Base-by-base conservation (phyloP, 306 rosid genomes). In the Trichosanthes cucumerina region DNA sequence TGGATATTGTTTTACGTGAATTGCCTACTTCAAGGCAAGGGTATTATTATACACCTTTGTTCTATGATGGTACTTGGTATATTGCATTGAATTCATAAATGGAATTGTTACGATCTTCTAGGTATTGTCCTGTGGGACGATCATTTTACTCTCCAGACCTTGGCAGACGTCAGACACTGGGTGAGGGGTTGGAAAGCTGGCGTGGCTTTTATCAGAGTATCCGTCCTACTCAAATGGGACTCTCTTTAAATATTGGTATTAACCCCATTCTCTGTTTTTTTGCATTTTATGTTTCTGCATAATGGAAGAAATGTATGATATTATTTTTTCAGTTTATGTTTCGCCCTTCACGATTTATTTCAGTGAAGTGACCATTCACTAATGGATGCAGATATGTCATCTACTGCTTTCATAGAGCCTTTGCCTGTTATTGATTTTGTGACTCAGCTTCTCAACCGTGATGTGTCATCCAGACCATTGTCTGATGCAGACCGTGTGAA, bases 101-200 rank as follows among this genome's bases (percentile, higher is more conserved):
- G 23, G 1, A 23, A 39, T 36, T n/a, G 4, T 62, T 38, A 21
- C 11, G 10, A 47, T 12, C 73, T 10, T 86, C 79, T 64, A 96
- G 99, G 90, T 96, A 92, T 77, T 91, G 88, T 64, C 97, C 99
- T 0, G 97, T 96, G 5, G 99, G 93, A n/a, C 95, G 99, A 14
- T 96, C 99, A 39, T 96, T 96, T 86, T 96, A 96, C 75, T 86
- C 97, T 1, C 98, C 97, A 75, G 88, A 80, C 77, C 83, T 93
- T 12, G 98, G 98, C 5, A 83, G 91, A 79, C 89, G 97, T 80
- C 97, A 96, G 63, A 85, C 98, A 14, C 82, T 96, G 54, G 99
- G 99, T 8, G 98, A 96, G 82, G 99, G 99, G 15, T 78, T 96
- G 87, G 98, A 96, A 82, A 96, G 99, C 54, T 96, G 99, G 99